Evolutionary conservation across 140 eudicot genomes (phyloP).

Genomic region (Anethum foeniculum): DNA sequence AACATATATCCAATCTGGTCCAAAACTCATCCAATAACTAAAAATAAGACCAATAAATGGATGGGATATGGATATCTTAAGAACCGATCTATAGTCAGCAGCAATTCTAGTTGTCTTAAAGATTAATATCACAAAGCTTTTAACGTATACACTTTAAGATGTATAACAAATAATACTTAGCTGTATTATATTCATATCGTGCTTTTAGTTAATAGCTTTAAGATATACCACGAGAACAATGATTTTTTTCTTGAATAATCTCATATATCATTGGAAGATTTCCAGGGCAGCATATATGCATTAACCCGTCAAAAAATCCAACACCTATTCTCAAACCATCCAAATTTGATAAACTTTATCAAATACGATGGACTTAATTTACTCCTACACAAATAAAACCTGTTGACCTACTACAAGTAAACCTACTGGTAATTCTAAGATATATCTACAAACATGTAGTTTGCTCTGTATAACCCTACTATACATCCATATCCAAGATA

Average conservation of each 20-base stretch:
- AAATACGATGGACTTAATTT: not conserved
- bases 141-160: too few species aligned
- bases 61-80: too few species aligned
- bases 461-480: not conserved
- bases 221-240: too few species aligned
- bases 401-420: not conserved
- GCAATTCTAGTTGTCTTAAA: too few species aligned
- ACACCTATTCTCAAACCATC: not conserved
- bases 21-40: too few species aligned
- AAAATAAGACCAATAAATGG: too few species aligned
- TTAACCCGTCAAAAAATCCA: not conserved
- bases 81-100: too few species aligned
- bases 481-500: not conserved
- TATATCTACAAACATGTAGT: not conserved
- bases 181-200: too few species aligned
- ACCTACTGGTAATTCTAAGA: not conserved
- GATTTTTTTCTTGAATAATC: too few species aligned
- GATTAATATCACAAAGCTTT: not conserved
- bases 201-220: too few species aligned
- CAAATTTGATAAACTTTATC: not conserved
- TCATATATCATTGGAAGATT: not conserved
- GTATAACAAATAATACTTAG: too few species aligned
- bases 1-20: too few species aligned
- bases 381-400: not conserved
- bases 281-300: not conserved